phyloP scores from a whole-genome alignment of 2,329 filamentous ascomycete genomes.

The Venturia effusa region DNA sequence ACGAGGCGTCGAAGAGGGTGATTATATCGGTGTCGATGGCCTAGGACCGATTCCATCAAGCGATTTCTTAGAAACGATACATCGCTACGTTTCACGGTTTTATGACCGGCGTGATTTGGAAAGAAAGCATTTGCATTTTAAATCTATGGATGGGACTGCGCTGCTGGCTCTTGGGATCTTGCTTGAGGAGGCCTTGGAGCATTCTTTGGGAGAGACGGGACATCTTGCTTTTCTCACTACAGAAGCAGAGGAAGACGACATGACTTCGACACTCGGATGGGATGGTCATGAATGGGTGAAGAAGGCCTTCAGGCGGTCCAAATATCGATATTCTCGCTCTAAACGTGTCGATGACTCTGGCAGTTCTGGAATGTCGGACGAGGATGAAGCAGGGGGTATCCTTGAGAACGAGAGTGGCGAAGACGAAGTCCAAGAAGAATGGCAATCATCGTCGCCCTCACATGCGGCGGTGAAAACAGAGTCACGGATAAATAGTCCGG shows the following conservation, averaged over 20 bases:
- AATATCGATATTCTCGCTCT: neutral
- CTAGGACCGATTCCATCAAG: slow-evolving; percentile 50
- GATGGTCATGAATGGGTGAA: neutral
- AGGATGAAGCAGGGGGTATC: neutral
- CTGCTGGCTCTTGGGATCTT: slow-evolving; percentile 65
- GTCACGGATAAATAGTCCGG: neutral
- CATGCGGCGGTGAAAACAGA: neutral
- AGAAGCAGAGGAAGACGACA: neutral
- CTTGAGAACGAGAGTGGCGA: neutral
- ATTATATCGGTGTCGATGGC: slow-evolving; percentile 46
- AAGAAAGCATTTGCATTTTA: slow-evolving; percentile 3
- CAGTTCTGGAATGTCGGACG: neutral
- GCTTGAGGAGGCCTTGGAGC: slow-evolving; percentile 57
- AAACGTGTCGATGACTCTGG: neutral
- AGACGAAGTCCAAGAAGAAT: neutral
- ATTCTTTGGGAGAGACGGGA: slow-evolving; percentile 51
- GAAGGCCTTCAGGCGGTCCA: neutral
- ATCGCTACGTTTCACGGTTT: slow-evolving; percentile 56
- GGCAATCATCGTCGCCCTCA: neutral
- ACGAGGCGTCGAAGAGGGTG: slow-evolving; percentile 57
- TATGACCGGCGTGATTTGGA: slow-evolving; percentile 30
- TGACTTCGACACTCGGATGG: neutral
- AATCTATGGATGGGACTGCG: slow-evolving; percentile 68
- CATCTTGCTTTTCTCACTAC: slow-evolving; percentile 58
- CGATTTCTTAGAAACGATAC: slow-evolving; percentile 58